phyloP scores from a whole-genome alignment of 768 basidiomycete species.

The Hygrocybe coccinea region DNA sequence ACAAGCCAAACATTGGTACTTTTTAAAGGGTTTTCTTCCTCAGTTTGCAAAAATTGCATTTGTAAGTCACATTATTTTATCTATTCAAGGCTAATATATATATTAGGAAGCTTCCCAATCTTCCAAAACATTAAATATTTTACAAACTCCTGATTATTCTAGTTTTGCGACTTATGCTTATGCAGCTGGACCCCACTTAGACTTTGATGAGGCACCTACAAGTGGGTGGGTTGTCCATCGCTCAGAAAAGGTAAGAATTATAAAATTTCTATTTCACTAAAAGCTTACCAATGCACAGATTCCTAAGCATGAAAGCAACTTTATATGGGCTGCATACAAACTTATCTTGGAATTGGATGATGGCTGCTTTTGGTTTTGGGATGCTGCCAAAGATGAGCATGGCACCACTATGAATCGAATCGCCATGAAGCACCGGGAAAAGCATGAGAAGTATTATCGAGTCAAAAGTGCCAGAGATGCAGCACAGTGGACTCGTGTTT shows the following conservation, averaged over 20 bases:
- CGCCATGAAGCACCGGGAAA: not conserved
- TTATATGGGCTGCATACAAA: not conserved
- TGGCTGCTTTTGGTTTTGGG: not conserved
- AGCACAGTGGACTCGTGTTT: not conserved
- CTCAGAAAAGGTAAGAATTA: not conserved
- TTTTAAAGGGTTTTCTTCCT: not conserved
- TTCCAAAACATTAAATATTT: not conserved
- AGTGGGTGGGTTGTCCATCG: not conserved
- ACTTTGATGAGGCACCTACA: not conserved
- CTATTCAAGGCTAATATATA: not conserved
- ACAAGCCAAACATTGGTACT: not conserved
- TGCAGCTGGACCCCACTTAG: conserved; percentile 1
- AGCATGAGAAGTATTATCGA: not conserved
- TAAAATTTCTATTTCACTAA: not conserved
- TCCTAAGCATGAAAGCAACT: not conserved
- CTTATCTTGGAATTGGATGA: not conserved
- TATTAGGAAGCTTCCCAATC: not conserved
- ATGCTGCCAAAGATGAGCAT: not conserved
- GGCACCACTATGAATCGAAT: not conserved
- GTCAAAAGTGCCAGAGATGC: not conserved
- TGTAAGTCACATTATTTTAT: not conserved
- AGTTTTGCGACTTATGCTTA: conserved; percentile 1
- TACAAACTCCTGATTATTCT: not conserved
- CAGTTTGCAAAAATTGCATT: not conserved
- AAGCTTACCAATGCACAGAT: not conserved